Evolutionary conservation across 371 early-diverging fungal species (phyloP).

Genomic region (Nematocida minor): DNA sequence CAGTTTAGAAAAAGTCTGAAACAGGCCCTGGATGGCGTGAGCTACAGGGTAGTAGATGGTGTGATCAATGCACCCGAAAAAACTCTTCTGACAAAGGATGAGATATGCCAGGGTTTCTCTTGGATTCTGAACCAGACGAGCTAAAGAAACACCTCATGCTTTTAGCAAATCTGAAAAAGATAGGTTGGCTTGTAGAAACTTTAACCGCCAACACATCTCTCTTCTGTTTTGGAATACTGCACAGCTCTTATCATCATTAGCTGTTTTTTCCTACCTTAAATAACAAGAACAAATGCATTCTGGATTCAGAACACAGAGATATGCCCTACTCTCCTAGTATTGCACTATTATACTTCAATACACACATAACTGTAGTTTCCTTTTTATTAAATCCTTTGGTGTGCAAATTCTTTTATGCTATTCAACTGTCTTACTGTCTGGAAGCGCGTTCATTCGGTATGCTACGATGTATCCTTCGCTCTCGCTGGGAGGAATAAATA

Average conservation of each 20-base stretch:
- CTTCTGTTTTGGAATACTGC: neutral
- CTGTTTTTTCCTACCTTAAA: too few relatives aligned
- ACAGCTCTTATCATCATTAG: too few relatives aligned
- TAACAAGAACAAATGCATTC: too few relatives aligned
- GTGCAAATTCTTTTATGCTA: neutral
- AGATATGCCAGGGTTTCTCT: constrained; percentile 8
- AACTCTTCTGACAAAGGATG: neutral
- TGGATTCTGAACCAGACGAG: neutral
- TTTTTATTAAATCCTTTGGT: neutral
- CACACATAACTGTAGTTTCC: too few relatives aligned
- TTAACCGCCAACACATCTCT: neutral
- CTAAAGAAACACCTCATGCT: neutral
- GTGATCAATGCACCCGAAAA: neutral
- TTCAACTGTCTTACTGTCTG: too few relatives aligned
- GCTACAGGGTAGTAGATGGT: constrained; percentile 22
- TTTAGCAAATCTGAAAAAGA: neutral
- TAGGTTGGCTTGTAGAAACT: too few relatives aligned
- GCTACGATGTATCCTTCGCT: constrained; percentile 33
- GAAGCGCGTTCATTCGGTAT: constrained; percentile 23
- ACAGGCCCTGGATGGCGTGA: neutral
- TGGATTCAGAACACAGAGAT: too few relatives aligned
- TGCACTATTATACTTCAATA: too few relatives aligned
- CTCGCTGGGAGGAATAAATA: constrained; percentile 3
- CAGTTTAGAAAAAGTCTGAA: constrained; percentile 17
- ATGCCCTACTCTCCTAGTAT: too few relatives aligned